Conservation (phyloP, 1,284 basidiomycete genomes). For the Leccinum subrobustum region DNA sequence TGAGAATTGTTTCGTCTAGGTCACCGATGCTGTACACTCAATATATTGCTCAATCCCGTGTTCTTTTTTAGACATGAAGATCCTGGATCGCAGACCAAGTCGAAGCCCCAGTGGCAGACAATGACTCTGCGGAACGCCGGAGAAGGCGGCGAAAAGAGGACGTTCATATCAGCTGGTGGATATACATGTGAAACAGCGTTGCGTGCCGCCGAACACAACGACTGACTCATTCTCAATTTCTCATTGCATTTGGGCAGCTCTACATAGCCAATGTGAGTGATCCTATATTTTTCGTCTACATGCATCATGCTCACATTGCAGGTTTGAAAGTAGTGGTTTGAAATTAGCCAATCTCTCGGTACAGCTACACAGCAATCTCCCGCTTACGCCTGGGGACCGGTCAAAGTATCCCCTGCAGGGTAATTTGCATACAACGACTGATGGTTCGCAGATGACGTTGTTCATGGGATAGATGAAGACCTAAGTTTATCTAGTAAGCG, state of each 20-base stretch:
- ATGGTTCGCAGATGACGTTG: background rate
- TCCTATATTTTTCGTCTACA: background rate
- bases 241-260: background rate
- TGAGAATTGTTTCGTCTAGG: too few relatives aligned
- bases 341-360: background rate
- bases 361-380: background rate
- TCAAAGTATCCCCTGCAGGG: background rate
- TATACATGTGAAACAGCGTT: background rate
- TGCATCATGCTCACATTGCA: background rate
- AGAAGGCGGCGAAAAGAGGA: background rate
- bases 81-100: background rate
- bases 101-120: background rate
- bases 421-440: background rate
- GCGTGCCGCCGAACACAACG: background rate
- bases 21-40: background rate
- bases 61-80: background rate
- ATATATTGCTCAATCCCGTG: background rate
- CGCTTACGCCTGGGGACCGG: background rate
- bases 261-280: background rate
- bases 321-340: background rate
- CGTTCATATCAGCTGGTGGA: background rate
- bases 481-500: too few relatives aligned
- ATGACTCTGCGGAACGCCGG: background rate
- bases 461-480: background rate
- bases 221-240: background rate